Percentiles rank a stretch among this genome's conserved stretches.
These are phyloP conservation scores for Thalia dealbata DNA, from an alignment of 176 grass and related monocot species.

Conservation along the genomic window DNA sequence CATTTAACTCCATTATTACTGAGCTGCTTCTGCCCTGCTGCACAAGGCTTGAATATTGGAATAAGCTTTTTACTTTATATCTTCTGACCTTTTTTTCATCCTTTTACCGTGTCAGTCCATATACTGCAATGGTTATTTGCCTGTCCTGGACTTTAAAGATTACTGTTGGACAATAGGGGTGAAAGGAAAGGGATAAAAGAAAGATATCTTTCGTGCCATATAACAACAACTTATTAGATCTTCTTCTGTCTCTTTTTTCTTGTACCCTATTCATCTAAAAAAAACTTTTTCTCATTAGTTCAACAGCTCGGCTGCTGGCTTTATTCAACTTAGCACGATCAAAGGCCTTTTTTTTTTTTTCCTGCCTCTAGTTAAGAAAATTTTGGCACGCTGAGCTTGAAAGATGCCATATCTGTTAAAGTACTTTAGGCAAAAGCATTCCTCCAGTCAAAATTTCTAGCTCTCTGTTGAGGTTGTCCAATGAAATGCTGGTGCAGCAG, in stretches of 20 bases:
- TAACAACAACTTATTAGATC: slow-evolving; percentile 3
- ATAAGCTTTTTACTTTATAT: slow-evolving; percentile 11
- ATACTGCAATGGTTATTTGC: slow-evolving; percentile 1
- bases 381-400: background rate
- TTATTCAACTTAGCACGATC: background rate
- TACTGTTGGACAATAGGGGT: slow-evolving; percentile 37
- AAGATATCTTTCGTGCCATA: slow-evolving; percentile 16
- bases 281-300: background rate
- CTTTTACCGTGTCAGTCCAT: slow-evolving; percentile 7
- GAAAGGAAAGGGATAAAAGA: slow-evolving; percentile 20
- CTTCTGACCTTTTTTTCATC: slow-evolving; percentile 14
- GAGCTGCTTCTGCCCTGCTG: slow-evolving; percentile 6
- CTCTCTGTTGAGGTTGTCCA: background rate
- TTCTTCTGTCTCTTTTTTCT: background rate
- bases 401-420: background rate
- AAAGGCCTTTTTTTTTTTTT: background rate
- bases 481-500: background rate
- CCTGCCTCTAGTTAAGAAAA: background rate
- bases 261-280: background rate
- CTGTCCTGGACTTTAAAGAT: background rate
- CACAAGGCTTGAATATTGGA: slow-evolving; percentile 8
- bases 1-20: slow-evolving; percentile 30
- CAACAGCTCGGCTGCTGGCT: background rate
- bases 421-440: background rate
- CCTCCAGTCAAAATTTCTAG: background rate